Evolutionary conservation across 2,329 filamentous ascomycete genomes (phyloP).

Genomic region (Chrysoporthe cubensis): DNA sequence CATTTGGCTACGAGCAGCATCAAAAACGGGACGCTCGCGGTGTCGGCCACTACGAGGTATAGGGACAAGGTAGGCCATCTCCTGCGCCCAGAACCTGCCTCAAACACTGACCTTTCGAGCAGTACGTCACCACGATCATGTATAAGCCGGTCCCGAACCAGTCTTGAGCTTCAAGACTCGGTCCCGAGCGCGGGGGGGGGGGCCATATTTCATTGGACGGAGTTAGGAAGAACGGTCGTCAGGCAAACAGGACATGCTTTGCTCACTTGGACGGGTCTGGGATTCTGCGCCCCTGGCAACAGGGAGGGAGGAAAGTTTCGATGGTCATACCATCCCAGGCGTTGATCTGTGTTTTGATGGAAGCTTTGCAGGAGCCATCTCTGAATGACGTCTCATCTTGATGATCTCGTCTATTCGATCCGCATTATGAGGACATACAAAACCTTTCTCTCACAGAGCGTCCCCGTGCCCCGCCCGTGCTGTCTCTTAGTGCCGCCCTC

Average conservation of each 20-base stretch:
- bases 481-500: not conserved
- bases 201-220: slow-evolving; percentile 19
- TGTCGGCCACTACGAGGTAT: slow-evolving; percentile 96
- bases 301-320: slow-evolving; percentile 2
- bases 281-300: slow-evolving; percentile 22
- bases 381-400: slow-evolving; percentile 1
- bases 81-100: slow-evolving; percentile 1
- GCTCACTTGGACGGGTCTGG: slow-evolving; percentile 5
- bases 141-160: slow-evolving; percentile 72
- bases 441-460: not conserved
- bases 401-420: not conserved
- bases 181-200: not conserved
- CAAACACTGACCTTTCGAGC: slow-evolving; percentile 31
- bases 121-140: slow-evolving; percentile 98
- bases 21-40: slow-evolving; percentile 92
- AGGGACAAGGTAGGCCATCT: slow-evolving; percentile 77
- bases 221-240: slow-evolving; percentile 18
- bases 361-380: slow-evolving; percentile 19
- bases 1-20: slow-evolving; percentile 98
- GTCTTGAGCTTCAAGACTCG: slow-evolving; percentile 6
- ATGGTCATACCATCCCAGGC: not conserved
- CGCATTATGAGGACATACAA: not conserved
- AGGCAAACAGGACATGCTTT: slow-evolving; percentile 17
- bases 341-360: slow-evolving; percentile 29
- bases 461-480: not conserved